These are phyloP conservation scores for Kodamaea leandrae DNA, from an alignment of 805 yeast species.

Conservation along the genomic window DNA sequence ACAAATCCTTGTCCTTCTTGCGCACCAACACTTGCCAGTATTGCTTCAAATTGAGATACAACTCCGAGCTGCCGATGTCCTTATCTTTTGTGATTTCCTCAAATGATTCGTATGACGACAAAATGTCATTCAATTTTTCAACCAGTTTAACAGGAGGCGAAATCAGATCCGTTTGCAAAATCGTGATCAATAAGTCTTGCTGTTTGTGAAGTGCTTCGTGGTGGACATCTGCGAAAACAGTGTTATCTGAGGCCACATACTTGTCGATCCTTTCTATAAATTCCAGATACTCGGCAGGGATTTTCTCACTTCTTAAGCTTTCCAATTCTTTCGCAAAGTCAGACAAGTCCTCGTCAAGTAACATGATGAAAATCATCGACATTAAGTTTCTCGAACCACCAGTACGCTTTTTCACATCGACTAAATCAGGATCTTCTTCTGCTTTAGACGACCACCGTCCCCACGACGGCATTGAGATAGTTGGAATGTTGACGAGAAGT, in stretches of 20 bases:
- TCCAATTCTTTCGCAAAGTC: slow-evolving; percentile 55
- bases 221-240: slow-evolving; percentile 15
- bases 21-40: slow-evolving; percentile 63
- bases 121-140: slow-evolving; percentile 12
- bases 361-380: slow-evolving; percentile 70
- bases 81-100: slow-evolving; percentile 14
- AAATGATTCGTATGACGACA: slow-evolving; percentile 21
- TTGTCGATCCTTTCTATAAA: slow-evolving; percentile 26
- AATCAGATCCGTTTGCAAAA: slow-evolving; percentile 21
- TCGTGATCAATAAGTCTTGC: slow-evolving; percentile 23
- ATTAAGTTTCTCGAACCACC: slow-evolving; percentile 41
- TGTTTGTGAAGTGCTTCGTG: slow-evolving; percentile 15
- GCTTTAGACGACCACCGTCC: slow-evolving; percentile 11
- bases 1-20: slow-evolving; percentile 68
- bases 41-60: slow-evolving; percentile 56
- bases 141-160: slow-evolving; percentile 18
- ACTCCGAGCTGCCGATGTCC: slow-evolving; percentile 20
- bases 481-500: slow-evolving; percentile 55
- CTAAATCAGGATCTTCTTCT: slow-evolving; percentile 6
- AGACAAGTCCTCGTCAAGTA: slow-evolving; percentile 71
- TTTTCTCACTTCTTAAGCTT: slow-evolving; percentile 41
- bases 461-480: slow-evolving; percentile 19
- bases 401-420: slow-evolving; percentile 2
- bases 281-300: slow-evolving; percentile 27
- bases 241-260: slow-evolving; percentile 19